Conservation (phyloP, 148 eudicot genomes). For the Rhododendron mucronatum region DNA sequence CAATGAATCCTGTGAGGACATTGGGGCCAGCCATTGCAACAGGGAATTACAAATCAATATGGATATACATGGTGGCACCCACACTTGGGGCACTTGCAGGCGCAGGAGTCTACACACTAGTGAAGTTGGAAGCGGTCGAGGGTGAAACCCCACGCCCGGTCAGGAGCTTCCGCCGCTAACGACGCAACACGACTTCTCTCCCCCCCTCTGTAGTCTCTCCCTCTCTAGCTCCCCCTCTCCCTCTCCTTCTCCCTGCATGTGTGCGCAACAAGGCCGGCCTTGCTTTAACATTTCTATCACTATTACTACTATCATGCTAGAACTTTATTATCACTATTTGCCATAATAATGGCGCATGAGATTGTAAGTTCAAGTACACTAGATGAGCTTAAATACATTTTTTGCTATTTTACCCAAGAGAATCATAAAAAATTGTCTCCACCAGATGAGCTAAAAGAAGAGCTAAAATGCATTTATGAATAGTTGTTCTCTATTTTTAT, state of each 20-base stretch:
- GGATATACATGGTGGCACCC: slow-evolving; percentile 91
- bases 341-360: neutral
- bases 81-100: slow-evolving; percentile 81
- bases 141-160: slow-evolving; percentile 51
- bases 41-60: slow-evolving; percentile 71
- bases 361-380: neutral
- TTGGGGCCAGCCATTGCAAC: slow-evolving; percentile 95
- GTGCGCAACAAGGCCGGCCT: neutral
- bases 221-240: no score
- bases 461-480: no score
- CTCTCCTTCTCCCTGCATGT: no score
- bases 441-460: no score
- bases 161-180: slow-evolving; percentile 84
- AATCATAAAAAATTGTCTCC: no score
- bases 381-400: no score
- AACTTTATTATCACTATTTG: neutral
- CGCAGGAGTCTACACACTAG: slow-evolving; percentile 70
- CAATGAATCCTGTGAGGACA: slow-evolving; percentile 95
- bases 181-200: no score
- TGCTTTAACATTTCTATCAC: neutral
- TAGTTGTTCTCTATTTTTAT: no score
- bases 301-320: neutral
- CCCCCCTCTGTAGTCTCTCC: no score
- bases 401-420: no score
- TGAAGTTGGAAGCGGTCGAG: slow-evolving; percentile 71